Evolutionary conservation across 2,329 filamentous ascomycete species (phyloP).

Genomic region (Nectriaceae sp.): DNA sequence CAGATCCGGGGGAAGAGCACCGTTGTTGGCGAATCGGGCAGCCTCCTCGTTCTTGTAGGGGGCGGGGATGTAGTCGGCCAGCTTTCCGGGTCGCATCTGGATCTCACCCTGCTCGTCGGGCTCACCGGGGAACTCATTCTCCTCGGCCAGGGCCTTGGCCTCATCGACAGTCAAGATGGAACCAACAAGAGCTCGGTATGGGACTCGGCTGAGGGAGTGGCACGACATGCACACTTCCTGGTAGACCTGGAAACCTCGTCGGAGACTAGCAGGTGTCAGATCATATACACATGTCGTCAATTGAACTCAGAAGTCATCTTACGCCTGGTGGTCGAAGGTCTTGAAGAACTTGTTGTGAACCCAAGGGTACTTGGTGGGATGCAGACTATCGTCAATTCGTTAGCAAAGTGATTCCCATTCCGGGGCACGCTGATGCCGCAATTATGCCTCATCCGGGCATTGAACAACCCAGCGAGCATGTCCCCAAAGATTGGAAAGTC

Average conservation of each 20-base stretch:
- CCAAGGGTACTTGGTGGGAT: constrained; percentile 92
- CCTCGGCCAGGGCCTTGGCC: constrained; percentile 95
- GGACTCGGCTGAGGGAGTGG: constrained; percentile 93
- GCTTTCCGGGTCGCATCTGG: constrained; percentile 97
- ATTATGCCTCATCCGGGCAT: constrained; percentile 37
- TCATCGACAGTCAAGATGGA: constrained; percentile 93
- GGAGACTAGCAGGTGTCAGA: constrained; percentile 65
- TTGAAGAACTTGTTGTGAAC: constrained; percentile 89
- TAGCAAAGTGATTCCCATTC: constrained; percentile 25
- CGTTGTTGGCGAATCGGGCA: constrained; percentile 96
- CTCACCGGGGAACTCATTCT: constrained; percentile 98
- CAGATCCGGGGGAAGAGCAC: constrained; percentile 95
- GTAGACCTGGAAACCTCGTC: constrained; percentile 99
- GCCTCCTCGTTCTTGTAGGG: constrained; percentile 99
- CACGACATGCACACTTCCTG: constrained; percentile 96
- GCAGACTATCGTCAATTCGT: constrained; percentile 66
- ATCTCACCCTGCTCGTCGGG: constrained; percentile 98
- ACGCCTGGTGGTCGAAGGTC: constrained; percentile 97
- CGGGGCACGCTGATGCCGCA: constrained; percentile 17
- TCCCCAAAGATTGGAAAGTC: constrained; percentile 9
- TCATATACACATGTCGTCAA: constrained; percentile 10
- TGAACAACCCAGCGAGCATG: constrained; percentile 5
- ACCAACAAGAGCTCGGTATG: constrained; percentile 91
- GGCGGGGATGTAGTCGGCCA: constrained; percentile 91
- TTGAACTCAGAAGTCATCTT: constrained; percentile 48